phyloP scores from a whole-genome alignment of 2,329 filamentous ascomycete genomes.

The Penicillium rolfsii region DNA sequence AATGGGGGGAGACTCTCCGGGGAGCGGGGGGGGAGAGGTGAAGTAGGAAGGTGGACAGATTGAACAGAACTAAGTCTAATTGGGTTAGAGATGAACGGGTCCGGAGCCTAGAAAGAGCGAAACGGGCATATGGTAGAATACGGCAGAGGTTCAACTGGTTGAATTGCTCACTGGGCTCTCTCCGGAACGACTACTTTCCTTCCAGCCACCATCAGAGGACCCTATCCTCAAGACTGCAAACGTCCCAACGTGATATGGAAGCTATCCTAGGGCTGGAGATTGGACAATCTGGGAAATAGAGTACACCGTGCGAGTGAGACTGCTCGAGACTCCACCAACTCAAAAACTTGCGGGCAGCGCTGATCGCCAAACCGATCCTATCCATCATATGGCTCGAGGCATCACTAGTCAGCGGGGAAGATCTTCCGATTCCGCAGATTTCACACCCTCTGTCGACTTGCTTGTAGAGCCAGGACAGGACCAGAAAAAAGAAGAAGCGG shows the following conservation, averaged over 20 bases:
- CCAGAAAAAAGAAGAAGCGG: conserved; percentile 3
- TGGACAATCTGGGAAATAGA: background rate
- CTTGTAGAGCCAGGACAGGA: too few species aligned
- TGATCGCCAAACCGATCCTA: conserved; percentile 15
- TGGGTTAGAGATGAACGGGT: background rate
- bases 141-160: background rate
- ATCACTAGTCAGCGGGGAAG: background rate
- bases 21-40: background rate
- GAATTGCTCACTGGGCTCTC: background rate
- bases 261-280: background rate
- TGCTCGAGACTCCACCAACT: background rate
- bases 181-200: background rate
- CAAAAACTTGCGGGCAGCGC: conserved; percentile 20
- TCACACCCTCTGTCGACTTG: too few species aligned
- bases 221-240: background rate
- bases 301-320: background rate
- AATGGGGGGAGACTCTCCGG: conserved; percentile 7
- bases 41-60: background rate
- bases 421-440: background rate
- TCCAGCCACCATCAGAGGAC: background rate
- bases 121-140: background rate
- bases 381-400: background rate
- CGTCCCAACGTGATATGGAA: background rate
- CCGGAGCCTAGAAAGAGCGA: background rate
- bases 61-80: background rate